Evolutionary conservation across 129 eudicot genomes (phyloP), one percentile per base, ranked within the genome.

Genomic region (Helichrysum umbraculigerum): DNA sequence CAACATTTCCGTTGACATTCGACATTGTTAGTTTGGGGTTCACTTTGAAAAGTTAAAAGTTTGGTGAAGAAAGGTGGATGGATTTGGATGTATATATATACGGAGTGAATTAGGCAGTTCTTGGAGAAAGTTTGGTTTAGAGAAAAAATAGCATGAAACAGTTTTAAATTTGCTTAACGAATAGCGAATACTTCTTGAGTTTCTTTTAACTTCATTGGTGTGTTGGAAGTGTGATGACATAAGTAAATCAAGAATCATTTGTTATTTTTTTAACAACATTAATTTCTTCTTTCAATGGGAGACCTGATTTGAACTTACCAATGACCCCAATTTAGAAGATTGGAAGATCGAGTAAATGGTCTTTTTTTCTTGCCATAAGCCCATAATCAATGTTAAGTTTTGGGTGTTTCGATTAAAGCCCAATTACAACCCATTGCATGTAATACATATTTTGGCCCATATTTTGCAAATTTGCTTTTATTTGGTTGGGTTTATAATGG

Each of bases 71-170:
- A 17, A 37, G 51, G 65, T 73, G 61, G 52, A 63, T 70, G 59
- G 44, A 22, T 34, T 28, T 71, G 37, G 7, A 65, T 70, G 56
- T 66, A 79, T 65, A 57, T 91, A 81, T 91, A 88, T 78, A 86
- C 51, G 87, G 89, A 69, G n/a, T 33, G 70, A 52, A 60, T 33
- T 51, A 71, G 76, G 76, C 29, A 62, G 70, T 47, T 85, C 74
- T 89, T 89, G 96, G 96, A 87, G 90, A 70, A 83, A 84, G 78
- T 85, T 88, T 85, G 97, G 97, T 92, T 22, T 68, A 33, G 54
- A 87, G 86, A 82, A 72, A 78, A 71, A 83, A 52, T 64, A 72
- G 86, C 97, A 89, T 91, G 97, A 91, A 82, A 86, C 69, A 6
- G 51, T 78, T 35, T 73, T 62, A 78, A 61, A 85, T 70, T 81